phyloP scores from a whole-genome alignment of 2,329 filamentous ascomycete genomes.

The Lecanoromycetidae sp. region DNA sequence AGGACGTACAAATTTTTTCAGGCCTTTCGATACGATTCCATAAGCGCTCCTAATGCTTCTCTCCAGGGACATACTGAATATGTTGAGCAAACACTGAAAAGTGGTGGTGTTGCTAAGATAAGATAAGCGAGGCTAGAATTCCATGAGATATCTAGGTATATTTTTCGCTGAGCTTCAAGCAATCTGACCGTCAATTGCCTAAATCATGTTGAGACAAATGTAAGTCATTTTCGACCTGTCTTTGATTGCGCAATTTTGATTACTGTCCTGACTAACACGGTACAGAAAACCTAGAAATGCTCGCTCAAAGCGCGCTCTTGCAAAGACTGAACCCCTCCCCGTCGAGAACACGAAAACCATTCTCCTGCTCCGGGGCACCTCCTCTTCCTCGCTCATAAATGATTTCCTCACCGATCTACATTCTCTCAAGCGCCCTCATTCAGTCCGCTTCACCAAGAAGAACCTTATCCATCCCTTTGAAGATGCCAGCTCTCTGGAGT shows the following conservation, averaged over 20 bases:
- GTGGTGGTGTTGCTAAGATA: too few species aligned
- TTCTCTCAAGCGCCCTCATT: slow-evolving; percentile 69
- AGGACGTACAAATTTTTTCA: not conserved
- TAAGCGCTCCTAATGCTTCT: not conserved
- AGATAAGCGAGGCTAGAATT: too few species aligned
- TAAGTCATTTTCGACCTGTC: not conserved
- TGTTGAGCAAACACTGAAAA: not conserved
- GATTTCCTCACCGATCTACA: slow-evolving; percentile 76
- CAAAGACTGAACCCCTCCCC: slow-evolving; percentile 80
- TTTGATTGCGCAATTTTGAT: too few species aligned
- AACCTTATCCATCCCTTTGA: slow-evolving; percentile 93
- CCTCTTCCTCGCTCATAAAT: slow-evolving; percentile 69
- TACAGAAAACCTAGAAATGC: slow-evolving; percentile 62
- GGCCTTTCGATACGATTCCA: not conserved
- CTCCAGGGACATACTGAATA: not conserved
- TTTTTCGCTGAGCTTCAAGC: not conserved
- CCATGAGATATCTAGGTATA: not conserved
- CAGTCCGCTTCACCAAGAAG: slow-evolving; percentile 92
- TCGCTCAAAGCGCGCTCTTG: slow-evolving; percentile 87
- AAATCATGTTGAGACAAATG: slow-evolving; percentile 16
- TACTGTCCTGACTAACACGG: not conserved
- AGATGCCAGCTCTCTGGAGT: slow-evolving; percentile 74
- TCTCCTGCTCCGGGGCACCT: slow-evolving; percentile 78
- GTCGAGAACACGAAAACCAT: slow-evolving; percentile 83
- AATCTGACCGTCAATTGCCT: too few species aligned